Percentiles rank a stretch among this genome's conserved stretches.
These are phyloP conservation scores for Salix udensis DNA, from an alignment of 345 rosid species.

Conservation along the genomic window DNA sequence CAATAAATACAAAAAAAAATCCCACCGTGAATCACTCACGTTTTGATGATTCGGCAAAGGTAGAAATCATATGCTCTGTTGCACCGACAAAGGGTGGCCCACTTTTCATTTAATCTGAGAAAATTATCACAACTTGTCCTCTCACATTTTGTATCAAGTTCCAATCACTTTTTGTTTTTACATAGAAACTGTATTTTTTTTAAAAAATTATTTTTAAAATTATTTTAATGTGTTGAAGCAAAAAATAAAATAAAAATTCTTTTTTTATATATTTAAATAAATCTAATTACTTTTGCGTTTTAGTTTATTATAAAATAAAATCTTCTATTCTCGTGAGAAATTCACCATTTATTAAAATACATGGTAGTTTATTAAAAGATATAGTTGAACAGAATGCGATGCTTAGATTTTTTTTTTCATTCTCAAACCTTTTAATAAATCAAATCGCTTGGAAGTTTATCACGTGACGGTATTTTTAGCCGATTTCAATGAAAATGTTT, in stretches of 20 bases:
- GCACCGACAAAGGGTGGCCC: background rate
- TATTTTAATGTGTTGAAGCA: no score
- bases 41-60: no score
- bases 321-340: background rate
- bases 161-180: background rate
- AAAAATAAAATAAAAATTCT: no score
- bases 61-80: background rate
- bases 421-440: background rate
- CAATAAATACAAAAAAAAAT: no score
- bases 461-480: background rate
- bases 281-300: no score
- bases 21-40: no score
- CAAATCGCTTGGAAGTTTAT: background rate
- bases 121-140: background rate
- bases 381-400: background rate
- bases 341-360: background rate
- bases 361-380: background rate
- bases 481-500: background rate
- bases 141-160: background rate
- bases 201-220: no score
- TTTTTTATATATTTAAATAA: no score
- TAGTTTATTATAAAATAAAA: background rate
- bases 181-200: no score
- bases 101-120: background rate
- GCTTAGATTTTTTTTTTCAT: background rate